Evolutionary conservation across 768 basidiomycete genomes (phyloP), one percentile per base, ranked within the genome.

Genomic region (Termitomyces sp.): DNA sequence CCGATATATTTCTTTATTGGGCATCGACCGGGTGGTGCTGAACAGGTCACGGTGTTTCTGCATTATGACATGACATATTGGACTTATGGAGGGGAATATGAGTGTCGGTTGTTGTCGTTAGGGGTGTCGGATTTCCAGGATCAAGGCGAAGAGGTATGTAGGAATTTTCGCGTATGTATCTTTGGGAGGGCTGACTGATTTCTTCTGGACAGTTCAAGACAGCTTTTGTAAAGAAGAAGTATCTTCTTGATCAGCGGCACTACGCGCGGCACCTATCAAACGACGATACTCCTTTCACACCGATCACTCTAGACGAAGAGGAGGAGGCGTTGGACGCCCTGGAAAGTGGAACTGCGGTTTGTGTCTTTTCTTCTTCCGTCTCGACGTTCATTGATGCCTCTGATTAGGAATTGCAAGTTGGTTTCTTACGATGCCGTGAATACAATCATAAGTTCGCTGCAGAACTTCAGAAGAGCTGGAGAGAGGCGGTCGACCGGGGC

Each of bases 21-120:
- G 6, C 40, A 52, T 27, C 12, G 9, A 5, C 23, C 13, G 7
- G 23, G 22, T n/a, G 23, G 25, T n/a, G 50, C 16, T 13, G 11
- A 4, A 7, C 9, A 42, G 27, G 39, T 42, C 20, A 32, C 50
- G 23, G 27, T 52, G 50, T 51, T 52, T 42, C 32, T 52, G 38
- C 50, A 52, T 23, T n/a, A 40, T 39, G 50, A n/a, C 15, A 42
- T 11, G 15, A 42, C 20, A 5, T 41, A 41, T 42, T 52, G 39
- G 39, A 16, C 13, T 1, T 52, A 52, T 52, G 50, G 39, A 20
- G 50, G 50, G 5, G 50, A 52, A 18, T 42, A 52, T 52, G 40
- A 42, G 20, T 42, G 50, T 35, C 20, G 27, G 3, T 20, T 41
- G 3, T 2, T n/a, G 39, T 15, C 18, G 3, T 22, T 52, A 22